Base-by-base conservation (phyloP, 2,329 filamentous ascomycete species). In the Thielaviopsis ethacetica region DNA sequence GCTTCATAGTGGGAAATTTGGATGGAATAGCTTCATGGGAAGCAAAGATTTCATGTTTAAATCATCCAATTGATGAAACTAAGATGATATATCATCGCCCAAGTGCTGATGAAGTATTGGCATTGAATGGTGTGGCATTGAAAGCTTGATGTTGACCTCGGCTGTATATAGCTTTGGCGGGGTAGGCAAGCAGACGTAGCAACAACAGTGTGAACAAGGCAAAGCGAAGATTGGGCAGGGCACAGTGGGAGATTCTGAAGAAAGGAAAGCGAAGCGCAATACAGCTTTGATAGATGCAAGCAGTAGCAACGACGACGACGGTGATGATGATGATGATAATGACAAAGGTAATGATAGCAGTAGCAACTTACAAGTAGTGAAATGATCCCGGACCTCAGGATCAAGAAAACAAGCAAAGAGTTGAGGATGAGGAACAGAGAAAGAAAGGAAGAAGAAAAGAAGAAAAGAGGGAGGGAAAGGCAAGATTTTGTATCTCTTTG, bases 401-500 rank as follows among this genome's bases (percentile, higher is more conserved):
- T 59, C 54, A 57, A 62, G 49, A 59, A 59, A 57, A 51, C 55
- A 62, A 61, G 50, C 27, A 60, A 57, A 51, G 50, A 38, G 34
- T 34, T 47, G 55, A 53, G 60, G 61, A 63, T 56, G 56, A 63
- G 53, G 60, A 57, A 56, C 55, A 56, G 61, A 50, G 57, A 60
- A 63, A 54, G 61, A 53, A 30, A 60, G 53, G 60, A 57, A 61
- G 57, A 62, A 52, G 59, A 59, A 60, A 60, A 54, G 59, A 54
- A 58, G 34, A 51, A 53, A 60, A 58, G 56, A 55, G 57, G 59
- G 62, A 60, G 52, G 57, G 59, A 34, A 57, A 52, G 57, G 54
- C 26, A 22, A 57, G 49, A 57, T 61, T 61, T 59, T 61, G 51
- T 61, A 61, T 59, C 53, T 56, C 49, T 58, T 13, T 51, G 47